Evolutionary conservation across 257 asterid species (phyloP).

Genomic region (Primulina tabacum): DNA sequence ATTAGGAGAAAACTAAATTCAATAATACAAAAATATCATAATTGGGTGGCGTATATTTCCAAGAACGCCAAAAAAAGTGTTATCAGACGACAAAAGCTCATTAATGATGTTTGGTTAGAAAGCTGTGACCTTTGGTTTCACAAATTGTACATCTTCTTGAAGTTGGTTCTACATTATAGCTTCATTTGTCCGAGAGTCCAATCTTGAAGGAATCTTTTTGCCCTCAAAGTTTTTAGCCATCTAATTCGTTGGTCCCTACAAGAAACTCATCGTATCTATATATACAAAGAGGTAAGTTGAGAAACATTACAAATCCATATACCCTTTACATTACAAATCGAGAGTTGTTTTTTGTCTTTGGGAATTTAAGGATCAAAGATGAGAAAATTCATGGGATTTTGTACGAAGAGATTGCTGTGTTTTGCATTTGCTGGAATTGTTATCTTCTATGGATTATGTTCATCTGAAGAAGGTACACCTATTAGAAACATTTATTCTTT

Average conservation of each 20-base stretch:
- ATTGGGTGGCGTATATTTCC: no score
- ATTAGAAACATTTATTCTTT: not conserved
- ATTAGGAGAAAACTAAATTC: no score
- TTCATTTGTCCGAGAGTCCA: not conserved
- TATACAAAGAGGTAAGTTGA: no score
- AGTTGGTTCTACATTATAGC: not conserved
- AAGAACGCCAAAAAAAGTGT: no score
- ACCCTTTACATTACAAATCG: no score
- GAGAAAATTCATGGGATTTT: constrained; percentile 20
- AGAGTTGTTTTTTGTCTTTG: no score
- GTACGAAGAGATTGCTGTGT: constrained; percentile 27
- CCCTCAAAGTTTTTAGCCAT: not conserved
- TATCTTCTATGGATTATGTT: constrained; percentile 44
- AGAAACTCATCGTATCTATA: not conserved
- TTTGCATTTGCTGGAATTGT: constrained; percentile 39
- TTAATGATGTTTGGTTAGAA: not conserved
- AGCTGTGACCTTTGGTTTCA: not conserved
- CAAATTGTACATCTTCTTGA: not conserved
- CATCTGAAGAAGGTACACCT: constrained; percentile 43
- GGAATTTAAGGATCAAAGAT: not conserved
- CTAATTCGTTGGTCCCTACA: not conserved
- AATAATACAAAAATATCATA: no score
- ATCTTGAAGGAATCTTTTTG: not conserved
- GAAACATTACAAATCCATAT: no score
- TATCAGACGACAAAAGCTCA: not conserved